phyloP scores from a whole-genome alignment of 164 flowering plant species.

The Hamamelis virginiana region DNA sequence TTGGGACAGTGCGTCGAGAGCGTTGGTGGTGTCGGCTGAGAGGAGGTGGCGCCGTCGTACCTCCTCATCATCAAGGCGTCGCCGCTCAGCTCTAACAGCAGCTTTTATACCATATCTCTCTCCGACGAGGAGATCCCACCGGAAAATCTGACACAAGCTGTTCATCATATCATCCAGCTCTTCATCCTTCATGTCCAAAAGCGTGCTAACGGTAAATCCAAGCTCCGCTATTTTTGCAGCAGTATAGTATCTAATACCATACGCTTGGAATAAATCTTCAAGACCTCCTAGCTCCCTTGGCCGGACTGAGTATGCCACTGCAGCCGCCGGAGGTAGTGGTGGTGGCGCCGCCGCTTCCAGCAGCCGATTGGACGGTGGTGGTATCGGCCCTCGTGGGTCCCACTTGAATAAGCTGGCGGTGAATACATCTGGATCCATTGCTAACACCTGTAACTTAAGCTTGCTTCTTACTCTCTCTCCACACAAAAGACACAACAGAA shows the following conservation, averaged over 20 bases:
- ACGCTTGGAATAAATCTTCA: slow-evolving; percentile 81
- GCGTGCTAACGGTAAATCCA: slow-evolving; percentile 89
- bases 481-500: neutral
- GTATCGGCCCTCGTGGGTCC: slow-evolving; percentile 32
- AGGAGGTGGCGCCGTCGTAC: slow-evolving; percentile 44
- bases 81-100: slow-evolving; percentile 84
- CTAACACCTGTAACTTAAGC: no score
- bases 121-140: slow-evolving; percentile 90
- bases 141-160: slow-evolving; percentile 72
- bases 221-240: slow-evolving; percentile 88
- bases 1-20: slow-evolving; percentile 88
- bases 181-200: slow-evolving; percentile 84
- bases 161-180: slow-evolving; percentile 97
- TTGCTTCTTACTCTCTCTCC: slow-evolving; percentile 1
- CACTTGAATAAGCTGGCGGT: slow-evolving; percentile 41
- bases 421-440: slow-evolving; percentile 46
- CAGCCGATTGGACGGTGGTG: slow-evolving; percentile 12
- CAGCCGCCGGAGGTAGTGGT: neutral
- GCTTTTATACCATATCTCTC: slow-evolving; percentile 95
- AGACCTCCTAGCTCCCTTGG: slow-evolving; percentile 59
- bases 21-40: slow-evolving; percentile 37
- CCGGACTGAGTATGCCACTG: slow-evolving; percentile 18
- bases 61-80: slow-evolving; percentile 71
- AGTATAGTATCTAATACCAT: slow-evolving; percentile 80
- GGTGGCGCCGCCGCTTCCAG: slow-evolving; percentile 10